Evolutionary conservation across 139 green algal genomes (phyloP).

Genomic region (Astrephomene gubernaculifera): DNA sequence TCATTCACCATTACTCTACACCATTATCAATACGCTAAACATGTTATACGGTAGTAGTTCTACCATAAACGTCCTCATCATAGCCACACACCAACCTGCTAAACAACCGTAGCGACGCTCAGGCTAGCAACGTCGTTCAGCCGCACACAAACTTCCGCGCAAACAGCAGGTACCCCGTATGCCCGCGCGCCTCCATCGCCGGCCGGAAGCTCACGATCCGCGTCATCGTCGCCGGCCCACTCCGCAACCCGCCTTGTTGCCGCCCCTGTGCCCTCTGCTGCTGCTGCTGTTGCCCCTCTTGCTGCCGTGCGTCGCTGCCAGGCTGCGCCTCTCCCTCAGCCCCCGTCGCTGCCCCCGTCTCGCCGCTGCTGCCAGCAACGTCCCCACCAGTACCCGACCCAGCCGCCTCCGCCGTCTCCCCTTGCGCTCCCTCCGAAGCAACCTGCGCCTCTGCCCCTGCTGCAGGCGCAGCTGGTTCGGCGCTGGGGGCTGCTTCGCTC

Average conservation of each 20-base stretch:
- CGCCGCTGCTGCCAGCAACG: neutral
- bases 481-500: neutral
- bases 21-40: too few relatives aligned
- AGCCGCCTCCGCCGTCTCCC: neutral
- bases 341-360: too few relatives aligned
- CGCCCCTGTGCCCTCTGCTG: conserved; percentile 16
- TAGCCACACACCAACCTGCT: too few relatives aligned
- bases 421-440: neutral
- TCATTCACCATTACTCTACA: too few relatives aligned
- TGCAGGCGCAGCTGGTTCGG: neutral
- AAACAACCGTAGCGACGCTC: too few relatives aligned
- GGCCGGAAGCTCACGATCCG: conserved; percentile 65
- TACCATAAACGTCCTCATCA: too few relatives aligned
- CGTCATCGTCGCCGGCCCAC: neutral
- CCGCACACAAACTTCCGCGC: conserved; percentile 74
- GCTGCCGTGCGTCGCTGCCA: neutral
- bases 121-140: neutral
- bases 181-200: conserved; percentile 70
- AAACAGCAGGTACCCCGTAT: conserved; percentile 94
- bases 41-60: too few relatives aligned
- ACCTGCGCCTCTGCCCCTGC: neutral
- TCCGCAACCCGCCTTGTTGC: conserved; percentile 17
- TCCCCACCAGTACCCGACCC: neutral
- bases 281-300: conserved; percentile 6
- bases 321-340: neutral